Base-by-base conservation (phyloP, 1,139 yeast species). In the Meyerozyma athensensis region DNA sequence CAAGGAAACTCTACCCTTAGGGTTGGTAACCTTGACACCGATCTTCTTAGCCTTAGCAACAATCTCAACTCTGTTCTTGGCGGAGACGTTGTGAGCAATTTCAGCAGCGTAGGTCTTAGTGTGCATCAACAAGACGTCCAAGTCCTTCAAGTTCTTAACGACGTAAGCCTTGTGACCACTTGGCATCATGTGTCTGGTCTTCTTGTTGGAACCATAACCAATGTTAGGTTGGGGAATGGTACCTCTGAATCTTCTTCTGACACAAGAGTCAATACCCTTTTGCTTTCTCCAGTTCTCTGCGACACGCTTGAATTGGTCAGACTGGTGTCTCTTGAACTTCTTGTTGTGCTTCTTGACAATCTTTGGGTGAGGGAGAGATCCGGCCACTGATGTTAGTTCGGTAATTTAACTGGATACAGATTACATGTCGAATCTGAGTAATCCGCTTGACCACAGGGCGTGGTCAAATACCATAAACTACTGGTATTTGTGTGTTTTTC, bases 221-320 rank as follows among this genome's bases (percentile, higher is more conserved):
- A 94, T 90, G 80, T 86, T 90, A 80, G 99, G 99, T 82, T 90
- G 95, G 65, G 92, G 80, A 68, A 92, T 86, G 76, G 94, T 84
- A 67, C 98, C 98, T 84, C 97, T 87, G 95, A 92, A 94, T 81
- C 97, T 87, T 82, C 97, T 90, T 83, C 97, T 90, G 72, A 90
- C 97, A 78, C 90, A 83, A 62, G 97, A 90, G 81, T 94, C 99
- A 68, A 94, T 94, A 92, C 99, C 99, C 87, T 90, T 92, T 79
- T 94, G 98, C 80, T 92, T 92, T 87, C 99, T 92, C 98, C 98
- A 94, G 82, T 83, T 84, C 77, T 87, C 97, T 64, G 89, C 77
- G 59, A 92, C 97, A 77, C 98, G 90, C 81, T 81, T 81, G 79
- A 87, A 92, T 77, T 97, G 89, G 86, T 94, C 99, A 73, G 97